Evolutionary conservation across 2,329 filamentous ascomycete species (phyloP).

Genomic region (Cladosporium sp.): DNA sequence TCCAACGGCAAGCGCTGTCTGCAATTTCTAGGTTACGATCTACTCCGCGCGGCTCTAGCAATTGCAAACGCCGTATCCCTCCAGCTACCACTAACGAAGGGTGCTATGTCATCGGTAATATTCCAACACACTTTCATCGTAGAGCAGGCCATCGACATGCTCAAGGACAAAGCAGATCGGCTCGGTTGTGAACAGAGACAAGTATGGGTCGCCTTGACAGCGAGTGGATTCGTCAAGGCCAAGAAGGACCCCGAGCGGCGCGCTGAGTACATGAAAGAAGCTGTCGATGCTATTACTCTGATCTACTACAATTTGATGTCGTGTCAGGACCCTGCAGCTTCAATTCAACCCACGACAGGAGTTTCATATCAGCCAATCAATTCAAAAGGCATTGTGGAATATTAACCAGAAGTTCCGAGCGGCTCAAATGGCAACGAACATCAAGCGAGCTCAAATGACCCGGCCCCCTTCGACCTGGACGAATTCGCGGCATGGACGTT

Average conservation of each 20-base stretch:
- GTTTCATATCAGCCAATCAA: background rate
- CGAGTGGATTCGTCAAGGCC: conserved; percentile 24
- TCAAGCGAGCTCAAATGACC: conserved; percentile 5
- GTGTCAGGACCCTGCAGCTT: conserved; percentile 23
- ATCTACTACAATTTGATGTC: conserved; percentile 31
- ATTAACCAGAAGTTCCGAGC: conserved; percentile 12
- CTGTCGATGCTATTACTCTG: conserved; percentile 27
- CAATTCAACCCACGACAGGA: background rate
- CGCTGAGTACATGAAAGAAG: conserved; percentile 28
- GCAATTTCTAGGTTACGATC: conserved; percentile 26
- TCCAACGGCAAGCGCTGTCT: conserved; percentile 23
- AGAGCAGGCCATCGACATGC: conserved; percentile 22
- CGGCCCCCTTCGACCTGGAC: conserved; percentile 23
- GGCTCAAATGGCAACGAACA: too few species aligned
- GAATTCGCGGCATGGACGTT: conserved; percentile 31
- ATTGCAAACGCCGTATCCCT: conserved; percentile 13
- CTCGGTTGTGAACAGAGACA: conserved; percentile 28
- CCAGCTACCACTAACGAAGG: background rate
- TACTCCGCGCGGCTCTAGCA: conserved; percentile 26
- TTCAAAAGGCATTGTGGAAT: conserved; percentile 14
- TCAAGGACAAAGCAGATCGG: conserved; percentile 27
- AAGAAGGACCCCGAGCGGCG: conserved; percentile 22
- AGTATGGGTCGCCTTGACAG: conserved; percentile 29
- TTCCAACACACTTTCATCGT: background rate
- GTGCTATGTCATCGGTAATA: background rate